Base-by-base conservation (phyloP, 2,329 filamentous ascomycete genomes). In the Trichoderma sp. region DNA sequence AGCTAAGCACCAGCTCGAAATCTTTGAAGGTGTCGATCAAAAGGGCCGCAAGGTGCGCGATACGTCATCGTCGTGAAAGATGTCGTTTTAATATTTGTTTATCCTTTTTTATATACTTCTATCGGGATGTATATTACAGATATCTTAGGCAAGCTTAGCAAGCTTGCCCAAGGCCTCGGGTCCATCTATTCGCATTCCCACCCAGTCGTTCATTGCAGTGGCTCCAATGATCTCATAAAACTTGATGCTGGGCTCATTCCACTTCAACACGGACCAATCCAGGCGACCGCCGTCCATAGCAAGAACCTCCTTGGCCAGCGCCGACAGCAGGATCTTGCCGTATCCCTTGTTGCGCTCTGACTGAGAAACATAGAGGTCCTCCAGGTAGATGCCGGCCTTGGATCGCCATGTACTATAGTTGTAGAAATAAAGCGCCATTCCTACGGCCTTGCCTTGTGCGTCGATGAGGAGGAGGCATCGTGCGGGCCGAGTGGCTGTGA, bases 381-480 rank as follows among this genome's bases (percentile, higher is more conserved):
- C 95, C 46, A 98, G 89, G 79, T 96, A 97, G 76, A 99, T 91
- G 3, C 95, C 95, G 0, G 94, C 89, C 56, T 87, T 87, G n/a
- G 91, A 88, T 10, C 91, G 88, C 96, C 96, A 98, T 0, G 95
- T 97, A 76, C 90, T 93, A 81, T 97, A 98, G 81, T 95, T 98
- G 84, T 95, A 94, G 79, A 97, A 98, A 82, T 94, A 97, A 51
- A 97, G 81, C 1, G 94, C 94, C 87, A 97, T 93, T 59, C 91
- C 93, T 0, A 88, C 91, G 0, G 79, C 78, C 49, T 81, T 76
- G 13, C 82, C 79, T 6, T 81, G 79, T 13, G 83, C 80, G 26
- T 85, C 80, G 73, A 84, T 84, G 66, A 95, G 81, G 11, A 96
- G 81, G 39, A 96, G 84, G 60, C 92, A 95, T 70, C 93, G 91